Evolutionary conservation across 2,329 filamentous ascomycete species (phyloP).

Genomic region (Penicillium sp.): DNA sequence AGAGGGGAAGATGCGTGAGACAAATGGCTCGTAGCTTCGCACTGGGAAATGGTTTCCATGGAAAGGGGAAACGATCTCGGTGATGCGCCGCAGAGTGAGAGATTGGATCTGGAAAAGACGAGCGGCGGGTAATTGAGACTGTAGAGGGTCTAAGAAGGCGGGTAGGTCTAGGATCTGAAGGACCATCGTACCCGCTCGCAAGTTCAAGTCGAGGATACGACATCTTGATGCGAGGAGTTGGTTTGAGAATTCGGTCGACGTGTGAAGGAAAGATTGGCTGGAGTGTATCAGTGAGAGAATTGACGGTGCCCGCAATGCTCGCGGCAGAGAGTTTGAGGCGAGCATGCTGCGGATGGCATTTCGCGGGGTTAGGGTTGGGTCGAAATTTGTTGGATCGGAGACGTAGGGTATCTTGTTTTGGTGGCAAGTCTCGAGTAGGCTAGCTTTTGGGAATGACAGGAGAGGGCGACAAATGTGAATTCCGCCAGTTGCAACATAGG

Average conservation of each 20-base stretch:
- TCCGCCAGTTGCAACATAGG: constrained; percentile 36
- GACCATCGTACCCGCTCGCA: constrained; percentile 38
- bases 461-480: constrained; percentile 43
- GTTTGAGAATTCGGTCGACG: constrained; percentile 57
- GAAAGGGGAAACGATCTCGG: constrained; percentile 52
- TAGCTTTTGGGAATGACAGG: constrained; percentile 63
- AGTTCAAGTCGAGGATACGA: constrained; percentile 34
- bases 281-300: constrained; percentile 64
- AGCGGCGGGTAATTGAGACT: constrained; percentile 10
- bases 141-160: constrained; percentile 10
- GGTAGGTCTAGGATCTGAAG: constrained; percentile 31
- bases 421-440: constrained; percentile 67
- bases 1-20: constrained; percentile 46
- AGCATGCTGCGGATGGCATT: constrained; percentile 77
- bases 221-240: constrained; percentile 50
- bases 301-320: constrained; percentile 65
- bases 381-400: constrained; percentile 80
- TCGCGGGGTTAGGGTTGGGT: constrained; percentile 73
- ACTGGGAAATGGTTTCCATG: constrained; percentile 45
- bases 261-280: constrained; percentile 49
- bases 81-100: constrained; percentile 51
- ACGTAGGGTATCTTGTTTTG: constrained; percentile 72
- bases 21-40: constrained; percentile 45
- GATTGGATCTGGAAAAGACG: constrained; percentile 39
- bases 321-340: constrained; percentile 62